These are phyloP conservation scores for Dioscorea cayenensis DNA, from an alignment of 116 monocot genomes.

Conservation along the genomic window DNA sequence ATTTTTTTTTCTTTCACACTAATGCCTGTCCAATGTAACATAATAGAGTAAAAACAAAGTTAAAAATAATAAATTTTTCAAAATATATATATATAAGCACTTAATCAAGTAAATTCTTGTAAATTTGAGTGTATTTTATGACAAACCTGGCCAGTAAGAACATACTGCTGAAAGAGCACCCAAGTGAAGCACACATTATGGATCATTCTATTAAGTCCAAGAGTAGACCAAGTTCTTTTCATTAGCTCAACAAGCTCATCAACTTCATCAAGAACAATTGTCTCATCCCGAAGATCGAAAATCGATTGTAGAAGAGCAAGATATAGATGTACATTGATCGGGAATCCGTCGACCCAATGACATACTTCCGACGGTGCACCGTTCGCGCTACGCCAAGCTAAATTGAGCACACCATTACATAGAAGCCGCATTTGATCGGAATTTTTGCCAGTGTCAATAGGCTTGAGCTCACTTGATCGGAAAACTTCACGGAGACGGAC, in stretches of 20 bases:
- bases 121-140: too few species aligned
- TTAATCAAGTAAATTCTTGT: too few species aligned
- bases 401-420: slow-evolving; percentile 32
- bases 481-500: slow-evolving; percentile 49
- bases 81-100: too few species aligned
- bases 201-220: slow-evolving; percentile 57
- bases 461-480: slow-evolving; percentile 33
- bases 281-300: slow-evolving; percentile 67
- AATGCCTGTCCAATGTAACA: too few species aligned
- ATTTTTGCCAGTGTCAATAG: slow-evolving; percentile 78
- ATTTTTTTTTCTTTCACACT: too few species aligned
- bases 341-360: slow-evolving; percentile 89
- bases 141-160: slow-evolving; percentile 44
- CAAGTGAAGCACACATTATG: slow-evolving; percentile 87
- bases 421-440: slow-evolving; percentile 58
- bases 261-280: slow-evolving; percentile 78
- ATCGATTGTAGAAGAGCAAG: slow-evolving; percentile 67
- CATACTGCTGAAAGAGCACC: slow-evolving; percentile 79
- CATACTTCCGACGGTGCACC: slow-evolving; percentile 22
- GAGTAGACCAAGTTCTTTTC: slow-evolving; percentile 79
- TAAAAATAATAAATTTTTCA: too few species aligned
- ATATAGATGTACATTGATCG: slow-evolving; percentile 74
- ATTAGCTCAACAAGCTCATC: slow-evolving; percentile 93
- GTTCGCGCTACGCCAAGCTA: slow-evolving; percentile 47
- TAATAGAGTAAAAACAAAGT: too few species aligned